Evolutionary conservation across 1,139 yeast genomes (phyloP).

Genomic region (Saccharomyces uvarum): DNA sequence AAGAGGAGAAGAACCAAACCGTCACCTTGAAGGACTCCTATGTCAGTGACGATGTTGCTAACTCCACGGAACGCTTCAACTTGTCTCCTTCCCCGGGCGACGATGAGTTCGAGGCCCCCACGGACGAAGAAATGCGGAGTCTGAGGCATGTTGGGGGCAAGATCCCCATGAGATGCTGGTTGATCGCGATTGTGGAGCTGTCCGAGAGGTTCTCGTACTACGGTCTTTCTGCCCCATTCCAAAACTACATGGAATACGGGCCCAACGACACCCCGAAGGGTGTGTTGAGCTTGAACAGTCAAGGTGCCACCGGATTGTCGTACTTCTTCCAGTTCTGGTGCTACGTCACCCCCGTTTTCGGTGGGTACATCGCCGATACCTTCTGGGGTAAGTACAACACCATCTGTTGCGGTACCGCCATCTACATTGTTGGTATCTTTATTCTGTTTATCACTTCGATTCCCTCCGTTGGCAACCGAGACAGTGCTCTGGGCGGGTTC

Average conservation of each 20-base stretch:
- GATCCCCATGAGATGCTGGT: constrained; percentile 44
- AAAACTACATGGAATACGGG: constrained; percentile 64
- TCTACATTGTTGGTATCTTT: constrained; percentile 57
- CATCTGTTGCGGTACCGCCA: constrained; percentile 50
- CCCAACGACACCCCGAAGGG: constrained; percentile 44
- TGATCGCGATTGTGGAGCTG: constrained; percentile 71
- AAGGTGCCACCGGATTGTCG: constrained; percentile 67
- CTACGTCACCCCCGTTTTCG: constrained; percentile 69
- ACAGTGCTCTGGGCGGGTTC: constrained; percentile 35
- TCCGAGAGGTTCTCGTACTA: constrained; percentile 82
- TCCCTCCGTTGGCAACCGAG: constrained; percentile 47
- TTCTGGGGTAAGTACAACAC: constrained; percentile 67
- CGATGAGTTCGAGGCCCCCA: constrained; percentile 22
- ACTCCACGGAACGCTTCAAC: not conserved
- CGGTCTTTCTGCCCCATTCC: constrained; percentile 69
- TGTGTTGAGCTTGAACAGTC: constrained; percentile 52
- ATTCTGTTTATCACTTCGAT: constrained; percentile 65
- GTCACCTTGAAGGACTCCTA: not conserved
- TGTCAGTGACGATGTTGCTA: not conserved
- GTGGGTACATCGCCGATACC: constrained; percentile 72
- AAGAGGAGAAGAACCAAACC: constrained; percentile 1
- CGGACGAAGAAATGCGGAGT: constrained; percentile 26
- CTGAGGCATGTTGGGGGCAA: constrained; percentile 25
- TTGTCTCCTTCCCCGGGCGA: constrained; percentile 7
- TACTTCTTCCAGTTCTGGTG: constrained; percentile 79